Conservation (phyloP, 2,329 filamentous ascomycete genomes). For the Penicillium psychrosexuale region DNA sequence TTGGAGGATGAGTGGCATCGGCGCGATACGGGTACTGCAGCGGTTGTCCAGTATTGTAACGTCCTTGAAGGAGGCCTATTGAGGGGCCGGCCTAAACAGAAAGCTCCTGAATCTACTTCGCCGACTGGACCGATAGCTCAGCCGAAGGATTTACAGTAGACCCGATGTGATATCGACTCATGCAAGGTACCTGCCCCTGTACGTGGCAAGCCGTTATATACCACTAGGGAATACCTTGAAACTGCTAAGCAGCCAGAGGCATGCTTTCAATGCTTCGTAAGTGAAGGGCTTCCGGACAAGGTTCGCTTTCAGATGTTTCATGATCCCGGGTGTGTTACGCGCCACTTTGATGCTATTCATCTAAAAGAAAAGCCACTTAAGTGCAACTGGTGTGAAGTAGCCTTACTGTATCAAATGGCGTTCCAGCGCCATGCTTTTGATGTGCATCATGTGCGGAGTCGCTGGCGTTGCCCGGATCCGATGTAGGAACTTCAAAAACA, state of each 20-base stretch:
- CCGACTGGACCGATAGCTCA: not conserved
- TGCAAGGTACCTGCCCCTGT: not conserved
- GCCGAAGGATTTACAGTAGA: not conserved
- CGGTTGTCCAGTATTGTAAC: not conserved
- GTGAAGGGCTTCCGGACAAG: not conserved
- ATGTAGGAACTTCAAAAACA: not conserved
- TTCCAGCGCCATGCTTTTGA: constrained; percentile 13
- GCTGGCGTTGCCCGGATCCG: constrained; percentile 8
- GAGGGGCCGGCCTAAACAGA: not conserved
- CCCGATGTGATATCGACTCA: not conserved
- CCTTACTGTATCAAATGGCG: constrained; percentile 10
- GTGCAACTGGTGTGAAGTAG: constrained; percentile 9
- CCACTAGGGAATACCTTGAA: not conserved
- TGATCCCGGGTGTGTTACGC: not conserved
- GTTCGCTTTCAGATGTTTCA: not conserved
- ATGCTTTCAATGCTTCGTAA: not conserved
- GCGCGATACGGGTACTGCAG: not conserved
- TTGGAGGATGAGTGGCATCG: not conserved
- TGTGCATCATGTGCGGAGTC: constrained; percentile 10
- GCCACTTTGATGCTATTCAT: not conserved
- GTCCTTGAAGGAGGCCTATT: not conserved
- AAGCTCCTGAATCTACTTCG: not conserved
- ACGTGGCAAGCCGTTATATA: not conserved
- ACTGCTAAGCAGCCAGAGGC: not conserved
- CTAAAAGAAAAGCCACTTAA: not conserved